Evolutionary conservation across 495 filamentous ascomycete genomes (phyloP), one percentile per base, ranked within the genome.

Genomic region (Aspergillus heteromorphus): DNA sequence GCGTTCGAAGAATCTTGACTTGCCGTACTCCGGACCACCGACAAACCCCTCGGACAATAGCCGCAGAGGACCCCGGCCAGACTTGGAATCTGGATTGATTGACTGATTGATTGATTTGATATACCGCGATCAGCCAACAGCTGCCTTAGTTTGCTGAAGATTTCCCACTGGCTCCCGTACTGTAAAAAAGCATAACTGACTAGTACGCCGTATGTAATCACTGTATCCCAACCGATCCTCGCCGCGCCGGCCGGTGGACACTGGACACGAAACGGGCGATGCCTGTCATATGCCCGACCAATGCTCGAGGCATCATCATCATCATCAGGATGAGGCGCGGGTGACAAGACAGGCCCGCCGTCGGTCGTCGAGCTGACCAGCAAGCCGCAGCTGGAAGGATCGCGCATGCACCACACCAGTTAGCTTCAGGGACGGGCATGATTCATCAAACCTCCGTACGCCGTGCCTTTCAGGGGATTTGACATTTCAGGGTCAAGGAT

Each of bases 31-130:
- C 34, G 34, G 11, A n/a, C 10, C 34, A 38, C 8, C 10, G 31
- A 13, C 11, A 9, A 38, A 5, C 34, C 1, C n/a, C 42, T 55
- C 53, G 47, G 45, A 48, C 53, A 55, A 49, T 49, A 55, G 45
- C 45, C 53, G 53, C 53, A 17, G 42, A 9, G 11, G 40, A 43
- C 16, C n/a, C 17, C 40, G 20, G 40, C 6, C 11, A 20, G 18
- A 43, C 19, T 17, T 13, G 40, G 18, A n/a, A n/a, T n/a, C n/a
- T 25, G 25, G n/a, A 18, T 13, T 29, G 43, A n/a, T 31, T 17
- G 36, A 29, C 30, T 18, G 23, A 17, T 41, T n/a, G n/a, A n/a
- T n/a, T n/a, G n/a, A 29, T 9, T 19, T 18, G 16, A 16, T 20
- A 45, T 25, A 30, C 45, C 31, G 6, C 40, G 36, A 29, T 48